Evolutionary conservation across 2,329 filamentous ascomycete genomes (phyloP), one percentile per base, ranked within the genome.

Genomic region (Alternaria sp.): DNA sequence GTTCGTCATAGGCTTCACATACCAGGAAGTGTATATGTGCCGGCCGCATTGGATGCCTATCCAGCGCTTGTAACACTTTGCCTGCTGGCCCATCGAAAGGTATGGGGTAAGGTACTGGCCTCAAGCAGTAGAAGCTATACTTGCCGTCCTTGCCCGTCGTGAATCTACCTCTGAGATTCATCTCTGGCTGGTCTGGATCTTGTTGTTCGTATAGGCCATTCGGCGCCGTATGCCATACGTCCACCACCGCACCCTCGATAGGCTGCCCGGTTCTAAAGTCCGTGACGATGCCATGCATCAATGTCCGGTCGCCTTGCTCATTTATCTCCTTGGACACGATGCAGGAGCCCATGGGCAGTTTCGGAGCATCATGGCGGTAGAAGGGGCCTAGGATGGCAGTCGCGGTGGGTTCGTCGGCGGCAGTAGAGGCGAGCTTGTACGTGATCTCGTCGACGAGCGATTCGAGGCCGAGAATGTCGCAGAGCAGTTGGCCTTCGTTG

Each of bases 301-400:
- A 88, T 4, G 86, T 85, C 26, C 89, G 81, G 65, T 91, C 81
- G 25, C 83, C 86, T 60, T 84, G 81, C 19, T 64, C 59, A 19
- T 67, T 69, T 4, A 82, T 72, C 5, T 83, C 80, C 26, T 86
- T 66, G 82, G 69, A 71, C 2, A 89, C 84, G 66, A 96, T 92
- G 71, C 84, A 89, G 49, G 85, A 86, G 54, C 91, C 93, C 74
- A 91, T 91, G n/a, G 88, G 81, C 50, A 90, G 86, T 61, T 86
- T 81, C 6, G 93, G 92, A 0, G 92, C 88, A 69, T 93, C 86
- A 46, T 88, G 85, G 6, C 92, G 87, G 87, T 92, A 96, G 82
- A 97, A 97, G 1, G 93, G 93, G 0, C 93, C 93, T 0, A 97
- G 86, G 68, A 97, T 93, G 44, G 93, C 89, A 5, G 91, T 91